phyloP scores from a whole-genome alignment of 805 yeast species.

The Saccharomycopsis synnaedendra region DNA sequence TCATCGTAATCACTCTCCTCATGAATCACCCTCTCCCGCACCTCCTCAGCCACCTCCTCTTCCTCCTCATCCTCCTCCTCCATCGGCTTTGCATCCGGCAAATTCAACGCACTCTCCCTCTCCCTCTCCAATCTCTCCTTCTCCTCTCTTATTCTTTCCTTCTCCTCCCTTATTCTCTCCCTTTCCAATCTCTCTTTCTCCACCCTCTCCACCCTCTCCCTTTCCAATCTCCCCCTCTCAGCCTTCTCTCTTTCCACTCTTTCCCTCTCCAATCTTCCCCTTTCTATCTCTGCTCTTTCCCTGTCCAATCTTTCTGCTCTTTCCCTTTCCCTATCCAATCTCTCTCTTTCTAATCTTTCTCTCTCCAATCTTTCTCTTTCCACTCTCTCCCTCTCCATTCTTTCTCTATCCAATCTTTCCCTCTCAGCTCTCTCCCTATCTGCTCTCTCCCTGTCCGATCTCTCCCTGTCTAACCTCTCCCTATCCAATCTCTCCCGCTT shows the following conservation, averaged over 20 bases:
- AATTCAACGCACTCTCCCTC: conserved; percentile 3
- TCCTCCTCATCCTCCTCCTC: conserved; percentile 9
- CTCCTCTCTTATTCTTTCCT: neutral
- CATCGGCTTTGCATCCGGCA: neutral
- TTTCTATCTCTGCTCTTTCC: neutral
- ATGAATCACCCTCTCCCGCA: conserved; percentile 7
- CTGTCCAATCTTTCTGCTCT: neutral
- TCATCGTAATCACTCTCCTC: conserved; percentile 10
- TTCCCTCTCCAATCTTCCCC: neutral
- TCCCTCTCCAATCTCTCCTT: neutral
- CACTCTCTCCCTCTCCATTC: neutral
- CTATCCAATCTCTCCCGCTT: too few relatives aligned
- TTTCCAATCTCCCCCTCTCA: neutral
- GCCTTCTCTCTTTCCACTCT: neutral
- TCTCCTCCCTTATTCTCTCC: neutral
- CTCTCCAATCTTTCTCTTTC: neutral
- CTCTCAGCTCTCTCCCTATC: neutral
- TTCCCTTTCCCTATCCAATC: neutral
- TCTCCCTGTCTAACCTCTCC: too few relatives aligned
- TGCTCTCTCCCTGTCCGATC: neutral
- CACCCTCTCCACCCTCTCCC: neutral
- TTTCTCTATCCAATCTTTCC: neutral
- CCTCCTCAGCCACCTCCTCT: neutral
- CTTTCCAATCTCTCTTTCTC: neutral
- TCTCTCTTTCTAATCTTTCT: neutral